Evolutionary conservation across 148 eudicot genomes (phyloP), one percentile per base, ranked within the genome.

Genomic region (Vaccinium darrowii): DNA sequence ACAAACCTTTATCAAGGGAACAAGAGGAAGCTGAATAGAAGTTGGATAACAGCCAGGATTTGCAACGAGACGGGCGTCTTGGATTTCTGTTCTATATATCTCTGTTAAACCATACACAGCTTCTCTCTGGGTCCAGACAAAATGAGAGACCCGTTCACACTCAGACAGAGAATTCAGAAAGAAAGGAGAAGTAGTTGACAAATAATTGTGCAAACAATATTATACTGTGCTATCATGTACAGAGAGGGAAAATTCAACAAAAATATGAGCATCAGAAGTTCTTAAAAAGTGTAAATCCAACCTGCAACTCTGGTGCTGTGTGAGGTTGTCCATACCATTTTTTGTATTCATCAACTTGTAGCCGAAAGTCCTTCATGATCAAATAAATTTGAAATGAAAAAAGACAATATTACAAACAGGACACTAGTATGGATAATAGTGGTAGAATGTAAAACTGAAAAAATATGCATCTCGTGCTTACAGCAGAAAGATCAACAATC

Each of bases 1-100:
- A 60, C 86, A 79, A 43, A 93, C 99, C 95, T 94, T 92, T 58
- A 96, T 87, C 87, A 96, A 90, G 84, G 98, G 99, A 86, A 96
- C 86, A 82, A 96, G 97, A 81, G 99, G 98, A 85, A 96, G 91
- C 84, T 93, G 95, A 86, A 96, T 87, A 43, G 98, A 91, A 39
- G 99, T 96, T 30, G 99, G 99, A 89, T 94, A 96, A 86, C 99
- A 96, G 56, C 99, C 99, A 89, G 98, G 99, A 86, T 96, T 96
- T 71, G 99, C 99, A 85, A 96, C 94, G 76, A 96, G 91, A 84
- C 92, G 91, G 77, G 95, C 98, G 82, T 82, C 87, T 89, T 87
- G 92, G 58, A 94, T 93, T 76, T 92, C 90, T 80, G 80, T 84
- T 84, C 98, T 92, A 83, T 84, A 87, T 54, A 94, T 88, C 91